Conservation (phyloP, 2,329 filamentous ascomycete genomes). For the Beauveria varroae region DNA sequence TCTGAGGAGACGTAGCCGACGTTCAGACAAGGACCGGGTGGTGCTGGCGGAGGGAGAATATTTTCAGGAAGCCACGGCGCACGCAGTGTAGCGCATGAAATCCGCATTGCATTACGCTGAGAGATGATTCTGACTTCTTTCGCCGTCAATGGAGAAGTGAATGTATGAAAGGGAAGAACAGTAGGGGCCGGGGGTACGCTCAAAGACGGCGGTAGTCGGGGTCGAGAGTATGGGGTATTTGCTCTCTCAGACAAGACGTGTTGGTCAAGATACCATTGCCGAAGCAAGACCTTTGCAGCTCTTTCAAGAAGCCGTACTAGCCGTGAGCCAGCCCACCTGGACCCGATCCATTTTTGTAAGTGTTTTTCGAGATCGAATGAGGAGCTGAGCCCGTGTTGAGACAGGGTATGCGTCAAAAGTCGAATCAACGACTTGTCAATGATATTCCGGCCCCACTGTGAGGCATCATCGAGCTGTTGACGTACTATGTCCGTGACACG, state of each 20-base stretch:
- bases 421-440: slow-evolving; percentile 50
- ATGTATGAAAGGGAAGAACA: slow-evolving; percentile 94
- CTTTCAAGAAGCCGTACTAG: slow-evolving; percentile 79
- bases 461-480: slow-evolving; percentile 79
- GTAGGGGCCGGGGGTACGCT: slow-evolving; percentile 83
- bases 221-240: slow-evolving; percentile 55
- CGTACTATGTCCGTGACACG: slow-evolving; percentile 86
- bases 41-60: slow-evolving; percentile 77
- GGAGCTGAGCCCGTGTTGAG: slow-evolving; percentile 28
- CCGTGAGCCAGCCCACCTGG: slow-evolving; percentile 82
- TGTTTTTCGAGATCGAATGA: slow-evolving; percentile 32
- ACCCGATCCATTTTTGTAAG: slow-evolving; percentile 57
- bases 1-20: slow-evolving; percentile 96
- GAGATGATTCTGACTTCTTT: slow-evolving; percentile 91
- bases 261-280: slow-evolving; percentile 82
- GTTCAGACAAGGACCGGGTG: slow-evolving; percentile 76
- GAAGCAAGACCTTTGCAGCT: slow-evolving; percentile 66
- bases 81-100: slow-evolving; percentile 81
- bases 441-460: slow-evolving; percentile 72
- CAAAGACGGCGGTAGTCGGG: slow-evolving; percentile 64
- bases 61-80: slow-evolving; percentile 77
- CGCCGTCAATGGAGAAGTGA: slow-evolving; percentile 87
- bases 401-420: slow-evolving; percentile 41
- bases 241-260: slow-evolving; percentile 56
- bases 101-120: slow-evolving; percentile 86